Evolutionary conservation across 2,329 filamentous ascomycete genomes (phyloP), one percentile per base, ranked within the genome.

Genomic region (Neurospora sp.): DNA sequence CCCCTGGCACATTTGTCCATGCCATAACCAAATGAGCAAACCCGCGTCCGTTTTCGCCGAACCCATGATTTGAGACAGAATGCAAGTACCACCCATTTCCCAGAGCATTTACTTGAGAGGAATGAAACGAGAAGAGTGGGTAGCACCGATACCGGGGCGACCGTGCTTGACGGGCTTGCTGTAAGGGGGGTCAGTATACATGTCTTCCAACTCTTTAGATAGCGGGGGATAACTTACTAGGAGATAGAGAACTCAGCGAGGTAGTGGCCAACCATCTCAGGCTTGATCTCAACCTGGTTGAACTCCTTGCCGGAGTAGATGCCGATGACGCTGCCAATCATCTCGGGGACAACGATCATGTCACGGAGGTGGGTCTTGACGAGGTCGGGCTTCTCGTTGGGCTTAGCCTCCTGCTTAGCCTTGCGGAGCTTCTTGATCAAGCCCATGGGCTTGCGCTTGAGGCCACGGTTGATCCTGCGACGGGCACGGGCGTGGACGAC

Each of bases 301-400:
- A 99, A 99, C 86, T 98, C 94, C 91, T 99, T 99, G 83, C 96
- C 96, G 78, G 93, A 97, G 92, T 99, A 99, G 89, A 99, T 96
- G 83, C 94, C 96, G 80, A 99, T 92, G 80, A 99, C 95, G 85
- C 89, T 92, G 80, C 96, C 96, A 82, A 99, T 99, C 96, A 99
- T 98, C 90, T 99, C 96, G 80, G 96, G 96, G 79, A 99, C 96
- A 82, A 99, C 91, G 84, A 99, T 97, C 96, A 99, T 99, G 89
- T 99, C 91, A 85, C 95, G 94, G 81, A 99, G 91, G 85, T 99
- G 95, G 75, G 95, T 99, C 92, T 97, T 97, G 89, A 98, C 95
- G 81, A 96, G 89, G 82, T 97, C 94, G 82, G 95, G 95, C 93
- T 98, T 97, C 93, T 98, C 95, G 87, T 99, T 99, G 83, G 96